Percentiles rank a stretch among this genome's conserved stretches.
phyloP scores from a whole-genome alignment of 768 basidiomycete genomes.

The Myochromella boudieri region DNA sequence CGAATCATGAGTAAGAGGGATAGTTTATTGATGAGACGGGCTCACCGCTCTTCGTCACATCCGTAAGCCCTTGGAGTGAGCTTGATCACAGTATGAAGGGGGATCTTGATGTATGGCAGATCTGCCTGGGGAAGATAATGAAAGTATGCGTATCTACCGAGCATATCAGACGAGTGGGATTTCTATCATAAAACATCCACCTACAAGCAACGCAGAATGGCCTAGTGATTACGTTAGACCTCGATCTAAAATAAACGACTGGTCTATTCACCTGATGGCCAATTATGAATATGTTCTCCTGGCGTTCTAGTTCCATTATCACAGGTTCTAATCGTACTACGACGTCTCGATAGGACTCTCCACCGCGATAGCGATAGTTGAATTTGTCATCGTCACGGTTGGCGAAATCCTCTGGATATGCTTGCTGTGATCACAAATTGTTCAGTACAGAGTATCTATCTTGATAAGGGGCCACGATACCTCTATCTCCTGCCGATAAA shows the following conservation, averaged over 20 bases:
- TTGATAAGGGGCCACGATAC: slow-evolving; percentile 35
- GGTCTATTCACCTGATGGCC: slow-evolving; percentile 75
- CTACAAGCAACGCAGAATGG: slow-evolving; percentile 78
- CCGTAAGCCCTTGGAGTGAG: slow-evolving; percentile 98
- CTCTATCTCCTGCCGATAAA: slow-evolving; percentile 73
- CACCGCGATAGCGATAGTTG: slow-evolving; percentile 96
- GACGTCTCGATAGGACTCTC: slow-evolving; percentile 98
- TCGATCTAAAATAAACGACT: neutral
- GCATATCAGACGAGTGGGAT: slow-evolving; percentile 14
- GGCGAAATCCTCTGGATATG: slow-evolving; percentile 97
- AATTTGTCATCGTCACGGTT: slow-evolving; percentile 99
- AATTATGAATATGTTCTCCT: slow-evolving; percentile 95
- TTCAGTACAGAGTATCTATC: neutral
- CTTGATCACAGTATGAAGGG: slow-evolving; percentile 96
- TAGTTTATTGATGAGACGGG: neutral
- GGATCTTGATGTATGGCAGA: slow-evolving; percentile 97
- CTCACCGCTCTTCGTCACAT: slow-evolving; percentile 92
- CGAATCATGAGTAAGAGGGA: slow-evolving; percentile 1
- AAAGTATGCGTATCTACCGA: slow-evolving; percentile 90
- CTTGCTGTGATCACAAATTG: slow-evolving; percentile 50
- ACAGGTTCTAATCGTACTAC: slow-evolving; percentile 94
- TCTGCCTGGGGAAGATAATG: slow-evolving; percentile 89
- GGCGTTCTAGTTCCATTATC: slow-evolving; percentile 98
- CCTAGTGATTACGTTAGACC: slow-evolving; percentile 35
- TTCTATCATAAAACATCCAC: slow-evolving; percentile 22